These are phyloP conservation scores for Triadica sebifera DNA, from an alignment of 345 rosid genomes.

Conservation along the genomic window DNA sequence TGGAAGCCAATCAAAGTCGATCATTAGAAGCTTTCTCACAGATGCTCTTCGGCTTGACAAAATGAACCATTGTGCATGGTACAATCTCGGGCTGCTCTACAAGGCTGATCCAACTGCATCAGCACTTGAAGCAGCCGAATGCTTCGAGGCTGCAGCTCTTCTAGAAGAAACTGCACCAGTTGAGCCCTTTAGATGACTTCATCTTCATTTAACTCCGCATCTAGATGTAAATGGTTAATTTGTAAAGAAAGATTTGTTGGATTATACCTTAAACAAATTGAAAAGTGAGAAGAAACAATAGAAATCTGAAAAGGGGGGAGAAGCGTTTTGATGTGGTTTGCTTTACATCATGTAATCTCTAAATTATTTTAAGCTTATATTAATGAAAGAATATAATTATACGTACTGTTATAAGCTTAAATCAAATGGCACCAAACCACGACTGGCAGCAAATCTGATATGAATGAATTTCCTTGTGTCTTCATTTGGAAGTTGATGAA, in stretches of 20 bases:
- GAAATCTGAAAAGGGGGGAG: neutral
- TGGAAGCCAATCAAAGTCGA: conserved; percentile 36
- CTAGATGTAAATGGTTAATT: neutral
- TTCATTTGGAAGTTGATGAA: too few relatives aligned
- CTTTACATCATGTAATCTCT: neutral
- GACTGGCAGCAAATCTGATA: too few relatives aligned
- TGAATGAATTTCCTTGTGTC: too few relatives aligned
- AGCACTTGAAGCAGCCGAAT: conserved; percentile 52
- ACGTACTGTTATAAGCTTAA: neutral
- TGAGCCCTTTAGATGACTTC: conserved; percentile 66
- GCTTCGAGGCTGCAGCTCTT: conserved; percentile 60
- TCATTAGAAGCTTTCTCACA: conserved; percentile 58
- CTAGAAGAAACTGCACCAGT: conserved; percentile 68
- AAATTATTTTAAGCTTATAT: conserved; percentile 8
- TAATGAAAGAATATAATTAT: neutral
- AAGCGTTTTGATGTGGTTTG: neutral
- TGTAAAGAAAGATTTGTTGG: conserved; percentile 7
- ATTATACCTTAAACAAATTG: neutral
- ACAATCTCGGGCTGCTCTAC: conserved; percentile 61
- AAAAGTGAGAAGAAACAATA: neutral
- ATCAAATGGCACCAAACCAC: too few relatives aligned
- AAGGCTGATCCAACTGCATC: conserved; percentile 37
- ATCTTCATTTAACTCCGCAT: neutral
- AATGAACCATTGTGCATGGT: conserved; percentile 69
- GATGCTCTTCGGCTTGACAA: conserved; percentile 62